phyloP scores from a whole-genome alignment of 1,139 yeast species.

The Lodderomyces elongisporus region DNA sequence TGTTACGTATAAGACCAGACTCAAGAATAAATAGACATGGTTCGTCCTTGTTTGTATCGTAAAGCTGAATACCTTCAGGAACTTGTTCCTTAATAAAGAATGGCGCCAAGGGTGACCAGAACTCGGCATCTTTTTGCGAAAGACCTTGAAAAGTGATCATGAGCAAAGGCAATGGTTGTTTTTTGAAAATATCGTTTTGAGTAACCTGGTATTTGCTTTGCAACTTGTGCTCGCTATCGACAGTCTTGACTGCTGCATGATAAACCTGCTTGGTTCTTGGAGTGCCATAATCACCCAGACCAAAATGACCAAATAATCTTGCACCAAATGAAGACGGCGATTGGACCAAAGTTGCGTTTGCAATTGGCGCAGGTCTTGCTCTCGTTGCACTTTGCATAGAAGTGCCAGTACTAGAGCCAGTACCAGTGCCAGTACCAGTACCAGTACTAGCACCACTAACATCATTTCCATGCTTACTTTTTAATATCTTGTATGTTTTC shows the following conservation, averaged over 20 bases:
- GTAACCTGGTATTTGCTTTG: conserved; percentile 26
- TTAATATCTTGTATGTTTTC: conserved; percentile 50
- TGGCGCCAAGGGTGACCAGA: conserved; percentile 58
- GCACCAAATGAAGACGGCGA: conserved; percentile 10
- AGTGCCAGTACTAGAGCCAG: background rate
- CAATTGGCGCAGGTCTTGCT: conserved; percentile 3
- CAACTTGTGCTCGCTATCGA: conserved; percentile 35
- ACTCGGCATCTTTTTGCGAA: conserved; percentile 53
- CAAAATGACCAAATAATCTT: conserved; percentile 13
- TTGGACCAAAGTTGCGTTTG: conserved; percentile 3
- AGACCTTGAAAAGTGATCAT: conserved; percentile 69
- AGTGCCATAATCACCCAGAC: conserved; percentile 35
- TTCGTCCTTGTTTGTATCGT: conserved; percentile 36
- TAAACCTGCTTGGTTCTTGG: conserved; percentile 61
- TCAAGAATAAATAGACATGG: conserved; percentile 69
- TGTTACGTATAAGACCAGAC: conserved; percentile 68
- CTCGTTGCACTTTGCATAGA: conserved; percentile 9
- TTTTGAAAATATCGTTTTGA: conserved; percentile 29
- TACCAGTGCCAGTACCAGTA: background rate
- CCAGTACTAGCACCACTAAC: no score
- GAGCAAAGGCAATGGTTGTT: conserved; percentile 64
- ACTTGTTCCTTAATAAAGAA: conserved; percentile 48
- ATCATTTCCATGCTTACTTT: conserved; percentile 17
- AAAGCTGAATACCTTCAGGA: conserved; percentile 46
- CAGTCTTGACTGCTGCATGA: conserved; percentile 58